Base-by-base conservation (phyloP, 805 yeast species). In the Candida verbasci region DNA sequence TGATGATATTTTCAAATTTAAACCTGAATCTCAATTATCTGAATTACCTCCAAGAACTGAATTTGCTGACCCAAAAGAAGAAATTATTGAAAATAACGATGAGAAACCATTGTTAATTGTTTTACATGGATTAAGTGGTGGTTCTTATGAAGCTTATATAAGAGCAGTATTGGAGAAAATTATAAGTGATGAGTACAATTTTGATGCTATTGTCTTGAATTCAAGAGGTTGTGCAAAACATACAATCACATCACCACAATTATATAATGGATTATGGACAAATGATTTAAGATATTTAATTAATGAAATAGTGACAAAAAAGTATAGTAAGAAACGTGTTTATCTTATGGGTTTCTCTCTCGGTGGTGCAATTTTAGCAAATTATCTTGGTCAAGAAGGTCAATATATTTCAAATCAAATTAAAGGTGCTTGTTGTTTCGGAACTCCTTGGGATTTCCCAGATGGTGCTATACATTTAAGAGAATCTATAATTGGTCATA, bases 151-250 rank as follows among this genome's bases (percentile, higher is more conserved):
- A 53, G 78, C 85, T 15, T 80, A 80, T 39, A 74, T 83, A 31
- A 68, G 87, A 43, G 72, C 82, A 7, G 60, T 78, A 25, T 58
- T 76, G 24, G 60, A 62, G 31, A 55, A 60, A 15, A 56, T 80
- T 32, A 66, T 72, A 22, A 48, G 54, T 1, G 57, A 58, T 4
- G 58, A 60, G 11, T 60, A 62, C 37, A 49, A 63, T 43, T 68
- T 78, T 52, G 77, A 81, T 57, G 81, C 67, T 15, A 52, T 79
- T 32, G 82, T 80, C 14, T 50, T 84, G 33, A 82, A 82, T 52
- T 70, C 84, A 12, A 67, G 94, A 50, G 94, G 94, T 3, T 83
- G 91, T 58, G 82, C 86, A 21, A 71, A 86, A 51, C 81, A 86
- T 15, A 80, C 80, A 43, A 66, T 84, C 38, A 73, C 86, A 1